Conservation (phyloP, 352 stramenopile species). For the Phytophthora brassicae region DNA sequence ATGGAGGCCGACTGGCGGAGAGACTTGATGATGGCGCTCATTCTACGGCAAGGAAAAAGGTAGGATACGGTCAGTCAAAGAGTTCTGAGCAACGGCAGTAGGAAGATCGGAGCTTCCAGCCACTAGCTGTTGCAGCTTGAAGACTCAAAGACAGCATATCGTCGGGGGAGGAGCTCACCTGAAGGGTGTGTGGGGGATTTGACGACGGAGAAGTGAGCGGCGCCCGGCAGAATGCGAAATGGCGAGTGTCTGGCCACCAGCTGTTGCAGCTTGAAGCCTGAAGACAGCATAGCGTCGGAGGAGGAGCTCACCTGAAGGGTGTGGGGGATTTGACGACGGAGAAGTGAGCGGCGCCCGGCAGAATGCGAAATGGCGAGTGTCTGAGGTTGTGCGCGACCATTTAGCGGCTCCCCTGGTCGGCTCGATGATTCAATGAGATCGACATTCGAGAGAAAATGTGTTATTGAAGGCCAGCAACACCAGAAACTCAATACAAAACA, state of each 20-base stretch:
- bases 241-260: constrained; percentile 17
- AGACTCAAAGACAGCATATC: background rate
- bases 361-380: constrained; percentile 39
- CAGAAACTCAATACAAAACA: background rate
- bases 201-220: constrained; percentile 20
- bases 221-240: constrained; percentile 39
- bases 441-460: constrained; percentile 9
- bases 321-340: constrained; percentile 6
- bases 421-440: constrained; percentile 23
- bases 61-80: constrained; percentile 1
- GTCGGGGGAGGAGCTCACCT: constrained; percentile 15
- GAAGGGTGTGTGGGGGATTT: background rate
- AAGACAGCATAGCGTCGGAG: background rate
- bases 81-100: background rate
- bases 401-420: constrained; percentile 3
- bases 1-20: constrained; percentile 51
- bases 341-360: constrained; percentile 21
- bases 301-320: constrained; percentile 17
- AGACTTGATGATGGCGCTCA: constrained; percentile 75
- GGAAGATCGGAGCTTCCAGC: constrained; percentile 6
- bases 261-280: constrained; percentile 10
- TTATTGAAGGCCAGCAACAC: background rate
- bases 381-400: constrained; percentile 29
- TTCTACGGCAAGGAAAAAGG: constrained; percentile 22
- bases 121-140: constrained; percentile 15